Percentiles rank a stretch among this genome's conserved stretches.
Evolutionary conservation across 2,329 filamentous ascomycete species (phyloP).

Genomic region (Ophiostoma ips): DNA sequence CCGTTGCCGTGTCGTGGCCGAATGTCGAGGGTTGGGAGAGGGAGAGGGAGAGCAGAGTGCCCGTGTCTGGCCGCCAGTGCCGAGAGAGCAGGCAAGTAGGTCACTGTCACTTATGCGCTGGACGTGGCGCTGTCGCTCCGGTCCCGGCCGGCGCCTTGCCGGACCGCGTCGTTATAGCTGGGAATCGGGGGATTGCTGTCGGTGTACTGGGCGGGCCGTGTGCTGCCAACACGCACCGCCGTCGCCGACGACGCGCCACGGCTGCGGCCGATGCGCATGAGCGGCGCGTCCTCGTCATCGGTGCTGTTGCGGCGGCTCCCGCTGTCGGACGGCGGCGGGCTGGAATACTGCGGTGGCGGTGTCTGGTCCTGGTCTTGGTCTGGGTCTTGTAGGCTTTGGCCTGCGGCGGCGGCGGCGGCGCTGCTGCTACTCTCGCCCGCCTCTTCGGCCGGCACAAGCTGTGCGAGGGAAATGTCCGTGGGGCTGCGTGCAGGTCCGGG

Average conservation of each 20-base stretch:
- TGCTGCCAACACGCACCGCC: slow-evolving; percentile 7
- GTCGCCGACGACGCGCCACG: slow-evolving; percentile 36
- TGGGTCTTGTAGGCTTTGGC: background rate
- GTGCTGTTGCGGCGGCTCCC: slow-evolving; percentile 42
- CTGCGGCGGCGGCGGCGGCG: slow-evolving; percentile 16
- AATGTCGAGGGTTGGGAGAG: background rate
- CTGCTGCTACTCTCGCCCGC: slow-evolving; percentile 52
- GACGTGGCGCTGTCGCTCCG: slow-evolving; percentile 27
- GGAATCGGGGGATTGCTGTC: slow-evolving; percentile 52
- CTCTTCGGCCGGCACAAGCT: slow-evolving; percentile 58
- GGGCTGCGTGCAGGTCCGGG: slow-evolving; percentile 82
- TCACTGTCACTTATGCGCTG: background rate
- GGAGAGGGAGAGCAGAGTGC: background rate
- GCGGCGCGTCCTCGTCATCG: slow-evolving; percentile 40
- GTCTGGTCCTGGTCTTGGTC: slow-evolving; percentile 40
- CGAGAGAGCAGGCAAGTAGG: background rate
- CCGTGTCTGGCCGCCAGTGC: background rate
- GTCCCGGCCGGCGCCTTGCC: slow-evolving; percentile 35
- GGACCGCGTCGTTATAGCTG: slow-evolving; percentile 65
- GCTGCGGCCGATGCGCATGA: slow-evolving; percentile 37
- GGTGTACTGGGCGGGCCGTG: background rate
- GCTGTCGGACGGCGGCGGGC: slow-evolving; percentile 46
- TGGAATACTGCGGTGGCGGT: slow-evolving; percentile 60
- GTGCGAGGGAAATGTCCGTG: slow-evolving; percentile 89
- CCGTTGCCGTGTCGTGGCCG: background rate